These are phyloP conservation scores for Pythium folliculosum DNA, from an alignment of 352 stramenopile genomes.

Conservation along the genomic window DNA sequence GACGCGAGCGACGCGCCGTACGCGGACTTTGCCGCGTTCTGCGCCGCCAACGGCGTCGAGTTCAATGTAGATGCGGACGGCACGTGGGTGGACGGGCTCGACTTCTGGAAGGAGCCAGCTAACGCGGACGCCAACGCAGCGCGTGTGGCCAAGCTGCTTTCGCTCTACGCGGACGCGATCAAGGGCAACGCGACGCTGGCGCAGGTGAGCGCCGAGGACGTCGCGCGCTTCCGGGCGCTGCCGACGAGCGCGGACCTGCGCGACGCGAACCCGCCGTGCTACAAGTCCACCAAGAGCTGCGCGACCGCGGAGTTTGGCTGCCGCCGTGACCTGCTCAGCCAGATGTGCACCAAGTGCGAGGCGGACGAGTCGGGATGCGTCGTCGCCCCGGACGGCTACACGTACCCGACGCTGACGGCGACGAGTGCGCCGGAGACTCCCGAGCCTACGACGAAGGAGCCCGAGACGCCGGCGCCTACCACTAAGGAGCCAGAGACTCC, in stretches of 20 bases:
- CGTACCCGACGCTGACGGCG: slow-evolving; percentile 35
- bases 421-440: slow-evolving; percentile 18
- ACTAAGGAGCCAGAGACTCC: neutral
- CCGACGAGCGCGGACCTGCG: slow-evolving; percentile 44
- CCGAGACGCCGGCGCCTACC: slow-evolving; percentile 15
- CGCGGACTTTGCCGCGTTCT: slow-evolving; percentile 69
- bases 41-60: slow-evolving; percentile 52
- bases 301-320: slow-evolving; percentile 49
- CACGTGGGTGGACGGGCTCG: slow-evolving; percentile 40
- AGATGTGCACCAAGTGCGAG: slow-evolving; percentile 57
- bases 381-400: slow-evolving; percentile 31
- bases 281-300: slow-evolving; percentile 59
- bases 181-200: slow-evolving; percentile 26
- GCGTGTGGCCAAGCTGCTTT: slow-evolving; percentile 46
- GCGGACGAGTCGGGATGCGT: slow-evolving; percentile 32
- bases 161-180: slow-evolving; percentile 45
- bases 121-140: slow-evolving; percentile 43
- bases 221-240: slow-evolving; percentile 47
- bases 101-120: slow-evolving; percentile 67
- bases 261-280: slow-evolving; percentile 58
- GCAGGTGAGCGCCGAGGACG: slow-evolving; percentile 33
- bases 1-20: slow-evolving; percentile 44
- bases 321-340: slow-evolving; percentile 54
- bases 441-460: neutral
- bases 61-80: slow-evolving; percentile 47